phyloP scores from a whole-genome alignment of 139 green algal species.

The Chlorella sorokiniana region DNA sequence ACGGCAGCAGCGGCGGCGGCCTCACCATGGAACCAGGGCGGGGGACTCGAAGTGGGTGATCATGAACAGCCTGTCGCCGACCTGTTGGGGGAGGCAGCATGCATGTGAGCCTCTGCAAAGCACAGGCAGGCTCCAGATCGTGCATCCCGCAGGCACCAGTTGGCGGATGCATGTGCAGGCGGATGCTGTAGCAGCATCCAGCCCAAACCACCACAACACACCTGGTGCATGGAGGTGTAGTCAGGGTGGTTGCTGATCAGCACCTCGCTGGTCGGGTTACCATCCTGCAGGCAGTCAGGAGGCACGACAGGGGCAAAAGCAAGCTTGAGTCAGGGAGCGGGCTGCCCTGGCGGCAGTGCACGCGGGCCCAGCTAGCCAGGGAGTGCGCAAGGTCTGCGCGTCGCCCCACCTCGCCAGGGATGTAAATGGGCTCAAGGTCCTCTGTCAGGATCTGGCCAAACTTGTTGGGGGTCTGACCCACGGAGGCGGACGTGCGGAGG shows the following conservation, averaged over 20 bases:
- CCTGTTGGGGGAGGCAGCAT: background rate
- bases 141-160: no score
- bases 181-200: background rate
- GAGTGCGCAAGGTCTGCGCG: no score
- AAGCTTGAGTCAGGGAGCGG: no score
- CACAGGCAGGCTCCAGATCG: no score
- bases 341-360: background rate
- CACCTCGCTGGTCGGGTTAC: background rate
- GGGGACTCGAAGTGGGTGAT: constrained; percentile 47
- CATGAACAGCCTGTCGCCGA: constrained; percentile 22
- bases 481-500: background rate
- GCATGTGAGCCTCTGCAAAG: no score
- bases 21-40: constrained; percentile 16
- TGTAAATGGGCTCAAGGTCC: background rate
- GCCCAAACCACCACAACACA: background rate
- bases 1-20: background rate
- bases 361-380: background rate
- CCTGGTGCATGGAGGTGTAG: constrained; percentile 43
- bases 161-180: background rate
- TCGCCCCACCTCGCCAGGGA: background rate
- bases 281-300: background rate
- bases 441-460: constrained; percentile 10
- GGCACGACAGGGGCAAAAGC: no score
- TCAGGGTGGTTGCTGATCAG: constrained; percentile 42
- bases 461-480: background rate